Percentiles rank a stretch among this genome's conserved stretches.
Conservation (phyloP, 768 basidiomycete species). For the Amanita polypyramis region DNA sequence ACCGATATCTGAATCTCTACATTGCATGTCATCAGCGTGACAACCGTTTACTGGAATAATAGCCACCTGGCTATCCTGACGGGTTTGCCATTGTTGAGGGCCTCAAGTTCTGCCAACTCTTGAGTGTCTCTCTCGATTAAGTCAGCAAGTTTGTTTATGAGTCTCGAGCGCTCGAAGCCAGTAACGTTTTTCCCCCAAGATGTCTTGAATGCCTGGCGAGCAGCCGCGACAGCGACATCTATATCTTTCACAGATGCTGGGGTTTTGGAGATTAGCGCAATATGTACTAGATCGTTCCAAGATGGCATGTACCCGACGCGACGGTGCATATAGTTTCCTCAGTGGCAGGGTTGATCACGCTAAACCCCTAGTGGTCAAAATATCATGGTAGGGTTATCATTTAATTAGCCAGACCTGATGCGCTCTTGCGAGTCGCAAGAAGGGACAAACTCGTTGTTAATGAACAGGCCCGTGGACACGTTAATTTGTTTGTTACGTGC, state of each 20-base stretch:
- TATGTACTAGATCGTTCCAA: background rate
- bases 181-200: slow-evolving; percentile 87
- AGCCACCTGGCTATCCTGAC: slow-evolving; percentile 36
- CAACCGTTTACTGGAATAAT: background rate
- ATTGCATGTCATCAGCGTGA: slow-evolving; percentile 5
- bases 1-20: slow-evolving; percentile 71
- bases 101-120: slow-evolving; percentile 75
- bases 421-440: slow-evolving; percentile 57
- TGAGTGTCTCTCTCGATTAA: slow-evolving; percentile 80
- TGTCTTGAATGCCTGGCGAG: slow-evolving; percentile 72
- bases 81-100: slow-evolving; percentile 90
- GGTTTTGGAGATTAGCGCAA: slow-evolving; percentile 1
- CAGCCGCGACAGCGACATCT: slow-evolving; percentile 74
- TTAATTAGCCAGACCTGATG: slow-evolving; percentile 49
- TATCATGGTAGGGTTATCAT: background rate
- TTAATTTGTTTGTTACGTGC: slow-evolving; percentile 38
- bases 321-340: slow-evolving; percentile 66
- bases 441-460: slow-evolving; percentile 83
- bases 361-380: slow-evolving; percentile 17
- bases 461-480: slow-evolving; percentile 80
- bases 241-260: slow-evolving; percentile 66
- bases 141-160: slow-evolving; percentile 81
- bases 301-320: slow-evolving; percentile 37
- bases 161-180: slow-evolving; percentile 70
- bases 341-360: slow-evolving; percentile 74